phyloP scores from a whole-genome alignment of 1,284 basidiomycete species.

The Peniophora sp. region DNA sequence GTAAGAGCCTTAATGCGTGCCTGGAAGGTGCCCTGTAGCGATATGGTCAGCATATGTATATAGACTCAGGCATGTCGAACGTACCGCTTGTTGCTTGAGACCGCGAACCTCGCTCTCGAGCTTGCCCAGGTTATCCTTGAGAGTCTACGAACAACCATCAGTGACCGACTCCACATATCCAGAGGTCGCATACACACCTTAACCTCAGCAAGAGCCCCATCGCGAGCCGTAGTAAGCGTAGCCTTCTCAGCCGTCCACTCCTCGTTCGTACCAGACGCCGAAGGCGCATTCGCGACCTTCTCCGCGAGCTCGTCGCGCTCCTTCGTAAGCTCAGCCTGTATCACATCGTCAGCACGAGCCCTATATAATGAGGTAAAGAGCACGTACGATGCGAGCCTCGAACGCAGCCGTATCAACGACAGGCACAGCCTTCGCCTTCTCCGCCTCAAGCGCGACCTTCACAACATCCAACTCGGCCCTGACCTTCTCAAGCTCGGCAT shows the following conservation, averaged over 20 bases:
- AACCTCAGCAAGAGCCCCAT: constrained; percentile 46
- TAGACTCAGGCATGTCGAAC: constrained; percentile 5
- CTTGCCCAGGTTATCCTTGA: constrained; percentile 39
- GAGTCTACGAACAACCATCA: constrained; percentile 23
- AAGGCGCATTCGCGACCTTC: constrained; percentile 6
- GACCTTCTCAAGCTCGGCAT: constrained; percentile 17
- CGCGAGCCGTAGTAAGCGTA: constrained; percentile 47
- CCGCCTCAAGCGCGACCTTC: constrained; percentile 23
- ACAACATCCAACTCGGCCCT: constrained; percentile 5
- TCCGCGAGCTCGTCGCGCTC: constrained; percentile 47
- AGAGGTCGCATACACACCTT: constrained; percentile 33
- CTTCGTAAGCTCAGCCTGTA: constrained; percentile 43
- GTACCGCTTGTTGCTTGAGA: constrained; percentile 27
- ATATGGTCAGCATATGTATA: neutral
- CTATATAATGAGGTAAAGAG: neutral
- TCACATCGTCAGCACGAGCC: constrained; percentile 2
- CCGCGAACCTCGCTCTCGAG: constrained; percentile 37
- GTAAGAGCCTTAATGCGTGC: constrained; percentile 34
- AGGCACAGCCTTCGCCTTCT: constrained; percentile 10
- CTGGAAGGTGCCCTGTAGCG: constrained; percentile 20
- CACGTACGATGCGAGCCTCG: constrained; percentile 33
- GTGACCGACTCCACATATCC: neutral
- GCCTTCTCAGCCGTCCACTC: constrained; percentile 52
- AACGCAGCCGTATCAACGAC: constrained; percentile 10
- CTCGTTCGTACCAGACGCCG: constrained; percentile 28